These are phyloP conservation scores for Rhizopogon vinicolor DNA, from an alignment of 768 basidiomycete genomes.

Conservation along the genomic window DNA sequence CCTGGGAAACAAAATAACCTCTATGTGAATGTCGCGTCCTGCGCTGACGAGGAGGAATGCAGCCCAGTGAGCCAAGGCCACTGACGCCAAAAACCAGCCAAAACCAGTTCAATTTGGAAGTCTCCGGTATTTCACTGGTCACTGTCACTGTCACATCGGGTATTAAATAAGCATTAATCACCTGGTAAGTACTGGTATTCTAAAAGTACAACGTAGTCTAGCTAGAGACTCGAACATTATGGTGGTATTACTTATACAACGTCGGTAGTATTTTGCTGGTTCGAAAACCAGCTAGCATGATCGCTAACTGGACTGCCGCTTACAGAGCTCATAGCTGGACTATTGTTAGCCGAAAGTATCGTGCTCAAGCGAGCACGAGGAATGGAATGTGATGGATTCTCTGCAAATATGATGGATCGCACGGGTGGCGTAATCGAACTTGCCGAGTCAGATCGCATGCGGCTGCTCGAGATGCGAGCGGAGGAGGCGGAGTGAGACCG, in stretches of 20 bases:
- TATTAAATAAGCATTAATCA: no score
- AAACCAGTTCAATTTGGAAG: constrained; percentile 22
- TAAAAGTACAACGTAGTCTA: neutral
- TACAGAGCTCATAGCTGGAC: neutral
- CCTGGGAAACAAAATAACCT: constrained; percentile 8
- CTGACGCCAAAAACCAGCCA: constrained; percentile 11
- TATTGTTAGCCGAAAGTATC: neutral
- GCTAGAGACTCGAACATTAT: neutral
- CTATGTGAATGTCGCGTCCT: constrained; percentile 29
- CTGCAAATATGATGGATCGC: neutral
- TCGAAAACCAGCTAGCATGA: neutral
- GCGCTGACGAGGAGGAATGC: constrained; percentile 28
- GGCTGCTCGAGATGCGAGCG: neutral
- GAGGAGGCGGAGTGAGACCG: neutral
- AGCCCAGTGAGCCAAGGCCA: constrained; percentile 5
- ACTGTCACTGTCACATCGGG: neutral
- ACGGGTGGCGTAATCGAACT: neutral
- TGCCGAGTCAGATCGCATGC: neutral
- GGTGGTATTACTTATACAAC: neutral
- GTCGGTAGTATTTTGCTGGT: neutral
- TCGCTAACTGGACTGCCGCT: neutral
- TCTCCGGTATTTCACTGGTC: neutral
- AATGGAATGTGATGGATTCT: neutral
- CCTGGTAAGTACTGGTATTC: neutral
- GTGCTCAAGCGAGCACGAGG: neutral